These are phyloP conservation scores for Phascolomyces articulosus DNA, from an alignment of 371 early-diverging fungal genomes.

Conservation along the genomic window DNA sequence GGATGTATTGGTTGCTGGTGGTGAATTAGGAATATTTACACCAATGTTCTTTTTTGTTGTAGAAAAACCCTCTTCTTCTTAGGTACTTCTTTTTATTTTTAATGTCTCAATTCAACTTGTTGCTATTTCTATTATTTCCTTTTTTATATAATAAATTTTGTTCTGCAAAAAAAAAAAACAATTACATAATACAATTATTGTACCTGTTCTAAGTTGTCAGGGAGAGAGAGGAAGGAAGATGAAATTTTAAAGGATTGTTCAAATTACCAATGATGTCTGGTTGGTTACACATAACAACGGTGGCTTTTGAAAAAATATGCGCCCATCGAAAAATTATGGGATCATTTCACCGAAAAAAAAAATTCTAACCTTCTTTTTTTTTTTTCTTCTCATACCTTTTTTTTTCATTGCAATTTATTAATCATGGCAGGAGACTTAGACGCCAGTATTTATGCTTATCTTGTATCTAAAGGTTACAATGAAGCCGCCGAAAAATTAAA, in stretches of 20 bases:
- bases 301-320: background rate
- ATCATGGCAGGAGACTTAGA: slow-evolving; percentile 13
- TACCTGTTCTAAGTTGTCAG: too few species aligned
- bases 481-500: slow-evolving; percentile 23
- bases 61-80: slow-evolving; percentile 73
- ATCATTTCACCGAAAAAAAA: background rate
- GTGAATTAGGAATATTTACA: slow-evolving; percentile 73
- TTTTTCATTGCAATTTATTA: background rate
- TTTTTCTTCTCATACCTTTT: background rate
- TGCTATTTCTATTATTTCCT: too few species aligned
- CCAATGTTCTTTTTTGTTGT: slow-evolving; percentile 84
- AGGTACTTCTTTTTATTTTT: too few species aligned
- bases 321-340: too few species aligned
- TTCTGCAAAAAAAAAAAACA: too few species aligned
- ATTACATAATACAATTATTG: too few species aligned
- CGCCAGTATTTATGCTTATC: slow-evolving; percentile 24
- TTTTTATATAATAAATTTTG: too few species aligned
- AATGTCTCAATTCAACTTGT: too few species aligned
- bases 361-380: slow-evolving; percentile 3
- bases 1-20: slow-evolving; percentile 71
- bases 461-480: slow-evolving; percentile 12
- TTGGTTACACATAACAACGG: too few species aligned
- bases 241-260: too few species aligned
- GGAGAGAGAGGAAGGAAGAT: too few species aligned
- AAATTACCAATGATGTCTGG: too few species aligned